These are phyloP conservation scores for Groenewaldozyma salmanticensis DNA, from an alignment of 805 yeast genomes.

Conservation along the genomic window DNA sequence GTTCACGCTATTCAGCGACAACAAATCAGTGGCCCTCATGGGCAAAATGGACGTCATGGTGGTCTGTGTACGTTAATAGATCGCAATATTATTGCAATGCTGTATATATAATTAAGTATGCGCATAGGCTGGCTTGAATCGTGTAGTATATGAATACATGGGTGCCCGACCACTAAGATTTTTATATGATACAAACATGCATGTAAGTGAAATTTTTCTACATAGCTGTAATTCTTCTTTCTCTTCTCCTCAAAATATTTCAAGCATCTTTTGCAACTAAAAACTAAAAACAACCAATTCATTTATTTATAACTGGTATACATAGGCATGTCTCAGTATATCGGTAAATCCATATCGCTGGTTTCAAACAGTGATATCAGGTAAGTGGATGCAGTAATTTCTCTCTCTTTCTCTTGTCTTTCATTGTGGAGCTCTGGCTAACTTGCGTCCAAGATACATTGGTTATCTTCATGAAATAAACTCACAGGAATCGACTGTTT, in stretches of 20 bases:
- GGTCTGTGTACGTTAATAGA: too few relatives aligned
- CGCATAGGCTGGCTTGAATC: too few relatives aligned
- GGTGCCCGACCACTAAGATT: too few relatives aligned
- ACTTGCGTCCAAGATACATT: constrained; percentile 51
- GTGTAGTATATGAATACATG: too few relatives aligned
- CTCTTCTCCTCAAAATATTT: too few relatives aligned
- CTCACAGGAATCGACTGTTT: constrained; percentile 83
- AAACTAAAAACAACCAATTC: too few relatives aligned
- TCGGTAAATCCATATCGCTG: constrained; percentile 81
- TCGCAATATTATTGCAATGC: background rate
- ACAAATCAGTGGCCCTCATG: constrained; percentile 77
- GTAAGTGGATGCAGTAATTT: constrained; percentile 24
- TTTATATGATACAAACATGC: too few relatives aligned
- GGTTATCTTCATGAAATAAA: constrained; percentile 83
- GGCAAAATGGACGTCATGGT: constrained; percentile 82
- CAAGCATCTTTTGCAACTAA: too few relatives aligned
- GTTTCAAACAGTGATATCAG: constrained; percentile 67
- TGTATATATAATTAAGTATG: too few relatives aligned
- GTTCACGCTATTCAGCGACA: constrained; percentile 64
- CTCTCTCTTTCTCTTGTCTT: background rate
- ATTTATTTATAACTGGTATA: too few relatives aligned
- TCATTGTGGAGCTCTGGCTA: background rate
- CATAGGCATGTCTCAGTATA: constrained; percentile 95
- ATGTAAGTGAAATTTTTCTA: too few relatives aligned
- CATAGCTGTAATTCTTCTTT: too few relatives aligned